Conservation (phyloP, 257 asterid species). For the Orobanche coerulescens region DNA sequence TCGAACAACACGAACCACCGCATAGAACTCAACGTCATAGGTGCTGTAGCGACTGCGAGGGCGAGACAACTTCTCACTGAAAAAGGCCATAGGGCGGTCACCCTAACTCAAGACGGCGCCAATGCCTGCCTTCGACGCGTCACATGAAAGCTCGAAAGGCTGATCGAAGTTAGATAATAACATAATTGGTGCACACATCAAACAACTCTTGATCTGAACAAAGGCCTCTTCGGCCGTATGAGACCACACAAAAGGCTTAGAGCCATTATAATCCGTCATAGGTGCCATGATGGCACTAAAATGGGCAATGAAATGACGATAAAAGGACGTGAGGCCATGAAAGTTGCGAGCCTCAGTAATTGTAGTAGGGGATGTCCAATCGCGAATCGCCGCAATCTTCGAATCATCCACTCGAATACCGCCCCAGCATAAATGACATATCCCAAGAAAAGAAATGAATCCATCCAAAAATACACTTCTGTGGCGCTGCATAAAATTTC, state of each 20-base stretch:
- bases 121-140: not conserved
- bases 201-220: not conserved
- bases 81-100: not conserved
- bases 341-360: not conserved
- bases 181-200: not conserved
- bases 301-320: not conserved
- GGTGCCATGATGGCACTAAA: not conserved
- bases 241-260: not conserved
- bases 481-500: too few relatives aligned
- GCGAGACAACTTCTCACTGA: not conserved
- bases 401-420: too few relatives aligned
- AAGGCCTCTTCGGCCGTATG: not conserved
- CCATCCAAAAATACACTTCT: too few relatives aligned
- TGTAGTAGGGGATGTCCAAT: too few relatives aligned
- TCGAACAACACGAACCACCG: too few relatives aligned
- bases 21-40: not conserved
- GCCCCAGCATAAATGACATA: too few relatives aligned
- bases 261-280: not conserved
- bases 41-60: not conserved
- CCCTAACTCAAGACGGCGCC: too few relatives aligned
- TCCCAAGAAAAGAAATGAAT: too few relatives aligned
- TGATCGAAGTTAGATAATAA: not conserved
- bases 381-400: too few relatives aligned
- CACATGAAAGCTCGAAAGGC: too few relatives aligned
- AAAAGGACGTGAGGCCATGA: not conserved